These are phyloP conservation scores for Pseudonectria buxi DNA, from an alignment of 2,329 filamentous ascomycete genomes.

Conservation along the genomic window DNA sequence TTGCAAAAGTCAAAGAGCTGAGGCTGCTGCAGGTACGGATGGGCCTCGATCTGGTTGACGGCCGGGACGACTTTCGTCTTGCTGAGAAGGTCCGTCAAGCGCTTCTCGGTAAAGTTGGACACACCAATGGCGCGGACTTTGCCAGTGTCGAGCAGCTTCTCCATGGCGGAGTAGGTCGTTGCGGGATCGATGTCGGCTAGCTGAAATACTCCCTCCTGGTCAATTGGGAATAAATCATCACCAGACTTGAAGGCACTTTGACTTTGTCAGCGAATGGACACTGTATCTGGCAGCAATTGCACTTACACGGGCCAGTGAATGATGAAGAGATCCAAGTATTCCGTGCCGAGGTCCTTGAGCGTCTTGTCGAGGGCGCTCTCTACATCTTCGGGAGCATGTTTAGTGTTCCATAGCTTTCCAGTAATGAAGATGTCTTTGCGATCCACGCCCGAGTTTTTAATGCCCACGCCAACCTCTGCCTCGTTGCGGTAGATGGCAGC, in stretches of 20 bases:
- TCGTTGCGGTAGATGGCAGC: slow-evolving; percentile 40
- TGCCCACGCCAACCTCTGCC: slow-evolving; percentile 33
- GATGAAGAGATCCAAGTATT: slow-evolving; percentile 37
- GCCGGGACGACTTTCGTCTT: slow-evolving; percentile 52
- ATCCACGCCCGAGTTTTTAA: slow-evolving; percentile 31
- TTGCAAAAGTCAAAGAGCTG: slow-evolving; percentile 51
- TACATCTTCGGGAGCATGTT: slow-evolving; percentile 41
- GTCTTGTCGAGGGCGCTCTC: slow-evolving; percentile 40
- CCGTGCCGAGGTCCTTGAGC: slow-evolving; percentile 39
- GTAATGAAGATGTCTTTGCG: slow-evolving; percentile 43
- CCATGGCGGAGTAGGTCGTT: slow-evolving; percentile 35
- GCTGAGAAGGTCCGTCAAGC: slow-evolving; percentile 35
- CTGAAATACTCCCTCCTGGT: slow-evolving; percentile 56
- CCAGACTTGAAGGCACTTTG: slow-evolving; percentile 47
- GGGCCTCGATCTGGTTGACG: slow-evolving; percentile 63
- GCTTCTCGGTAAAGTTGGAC: slow-evolving; percentile 40
- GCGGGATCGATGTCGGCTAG: slow-evolving; percentile 47
- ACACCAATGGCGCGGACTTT: slow-evolving; percentile 42
- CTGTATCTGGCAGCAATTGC: too few species aligned
- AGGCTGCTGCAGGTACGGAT: slow-evolving; percentile 59
- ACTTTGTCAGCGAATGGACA: background rate
- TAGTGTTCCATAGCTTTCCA: slow-evolving; percentile 56
- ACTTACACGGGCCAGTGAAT: slow-evolving; percentile 5
- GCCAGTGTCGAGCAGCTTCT: slow-evolving; percentile 30
- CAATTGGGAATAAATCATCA: slow-evolving; percentile 31